Conservation (phyloP, 1,284 basidiomycete species). For the Vanrija humicola region DNA sequence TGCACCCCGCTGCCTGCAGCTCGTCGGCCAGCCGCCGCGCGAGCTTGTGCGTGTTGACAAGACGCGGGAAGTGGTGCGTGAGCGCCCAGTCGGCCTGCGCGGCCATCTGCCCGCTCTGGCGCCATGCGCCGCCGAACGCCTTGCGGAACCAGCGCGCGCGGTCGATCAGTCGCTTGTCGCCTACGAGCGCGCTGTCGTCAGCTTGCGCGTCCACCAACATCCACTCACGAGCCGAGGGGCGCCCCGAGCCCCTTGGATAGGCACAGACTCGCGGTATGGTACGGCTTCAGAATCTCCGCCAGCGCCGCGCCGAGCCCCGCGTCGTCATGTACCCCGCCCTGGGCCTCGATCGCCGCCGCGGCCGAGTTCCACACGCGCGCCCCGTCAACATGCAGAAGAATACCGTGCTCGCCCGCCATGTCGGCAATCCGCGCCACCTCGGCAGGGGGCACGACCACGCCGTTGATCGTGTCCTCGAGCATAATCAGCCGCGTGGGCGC, state of each 20-base stretch:
- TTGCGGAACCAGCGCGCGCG: conserved; percentile 85
- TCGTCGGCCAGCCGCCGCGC: conserved; percentile 66
- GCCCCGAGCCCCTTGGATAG: conserved; percentile 94
- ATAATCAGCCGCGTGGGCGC: conserved; percentile 77
- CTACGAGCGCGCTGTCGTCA: conserved; percentile 62
- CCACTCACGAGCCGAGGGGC: conserved; percentile 69
- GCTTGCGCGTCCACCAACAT: neutral
- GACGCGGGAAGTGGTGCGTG: conserved; percentile 72
- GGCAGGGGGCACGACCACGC: conserved; percentile 84
- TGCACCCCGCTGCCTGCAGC: conserved; percentile 70
- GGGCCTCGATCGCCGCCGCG: conserved; percentile 66
- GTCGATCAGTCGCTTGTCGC: conserved; percentile 68
- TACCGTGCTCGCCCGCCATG: conserved; percentile 64
- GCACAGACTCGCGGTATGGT: conserved; percentile 88
- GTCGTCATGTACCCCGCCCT: conserved; percentile 51
- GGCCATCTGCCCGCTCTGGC: conserved; percentile 80
- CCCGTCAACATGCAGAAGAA: conserved; percentile 88
- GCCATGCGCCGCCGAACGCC: conserved; percentile 90
- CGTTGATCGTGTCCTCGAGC: conserved; percentile 88
- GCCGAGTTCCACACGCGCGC: conserved; percentile 86
- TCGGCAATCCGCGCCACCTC: conserved; percentile 80
- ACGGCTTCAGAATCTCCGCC: conserved; percentile 78
- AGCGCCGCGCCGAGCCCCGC: conserved; percentile 48
- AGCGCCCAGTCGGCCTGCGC: conserved; percentile 82
- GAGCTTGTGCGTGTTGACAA: conserved; percentile 71